These are phyloP conservation scores for Diplotaxis tenuifolia DNA, from an alignment of 345 rosid genomes.

Conservation along the genomic window DNA sequence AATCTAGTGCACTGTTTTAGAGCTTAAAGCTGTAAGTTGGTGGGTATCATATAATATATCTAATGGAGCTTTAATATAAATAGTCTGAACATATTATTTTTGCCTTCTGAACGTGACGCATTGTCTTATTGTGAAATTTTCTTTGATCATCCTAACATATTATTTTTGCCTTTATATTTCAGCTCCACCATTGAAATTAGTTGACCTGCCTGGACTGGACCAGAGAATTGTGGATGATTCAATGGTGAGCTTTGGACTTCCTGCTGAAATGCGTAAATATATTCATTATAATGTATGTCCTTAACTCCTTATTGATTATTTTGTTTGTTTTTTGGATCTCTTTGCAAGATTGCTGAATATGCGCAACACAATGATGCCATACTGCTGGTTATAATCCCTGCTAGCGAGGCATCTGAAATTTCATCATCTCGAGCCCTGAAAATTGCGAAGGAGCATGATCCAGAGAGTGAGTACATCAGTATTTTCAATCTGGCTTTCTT, in stretches of 20 bases:
- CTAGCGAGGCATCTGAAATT: slow-evolving; percentile 85
- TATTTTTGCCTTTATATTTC: slow-evolving; percentile 24
- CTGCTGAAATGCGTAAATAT: neutral
- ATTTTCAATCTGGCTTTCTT: neutral
- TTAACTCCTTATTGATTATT: slow-evolving; percentile 8
- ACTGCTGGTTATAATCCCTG: slow-evolving; percentile 84
- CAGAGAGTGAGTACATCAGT: slow-evolving; percentile 59
- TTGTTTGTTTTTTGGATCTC: slow-evolving; percentile 19
- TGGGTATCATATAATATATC: slow-evolving; percentile 9
- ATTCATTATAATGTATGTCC: neutral
- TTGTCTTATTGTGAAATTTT: neutral
- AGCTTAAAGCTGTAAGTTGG: slow-evolving; percentile 7
- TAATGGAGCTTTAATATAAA: neutral
- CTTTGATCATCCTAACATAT: slow-evolving; percentile 6
- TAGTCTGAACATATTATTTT: too few species aligned
- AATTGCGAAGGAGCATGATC: slow-evolving; percentile 89
- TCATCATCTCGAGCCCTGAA: slow-evolving; percentile 87
- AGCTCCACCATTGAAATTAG: slow-evolving; percentile 95
- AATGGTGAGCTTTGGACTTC: slow-evolving; percentile 54
- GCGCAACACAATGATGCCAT: slow-evolving; percentile 87
- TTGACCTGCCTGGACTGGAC: slow-evolving; percentile 97
- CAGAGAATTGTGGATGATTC: slow-evolving; percentile 89
- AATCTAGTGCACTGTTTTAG: slow-evolving; percentile 10
- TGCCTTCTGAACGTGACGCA: slow-evolving; percentile 9
- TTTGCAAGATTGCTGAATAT: slow-evolving; percentile 66